These are phyloP conservation scores for Venturia oleaginea DNA, from an alignment of 2,329 filamentous ascomycete species.

Conservation along the genomic window DNA sequence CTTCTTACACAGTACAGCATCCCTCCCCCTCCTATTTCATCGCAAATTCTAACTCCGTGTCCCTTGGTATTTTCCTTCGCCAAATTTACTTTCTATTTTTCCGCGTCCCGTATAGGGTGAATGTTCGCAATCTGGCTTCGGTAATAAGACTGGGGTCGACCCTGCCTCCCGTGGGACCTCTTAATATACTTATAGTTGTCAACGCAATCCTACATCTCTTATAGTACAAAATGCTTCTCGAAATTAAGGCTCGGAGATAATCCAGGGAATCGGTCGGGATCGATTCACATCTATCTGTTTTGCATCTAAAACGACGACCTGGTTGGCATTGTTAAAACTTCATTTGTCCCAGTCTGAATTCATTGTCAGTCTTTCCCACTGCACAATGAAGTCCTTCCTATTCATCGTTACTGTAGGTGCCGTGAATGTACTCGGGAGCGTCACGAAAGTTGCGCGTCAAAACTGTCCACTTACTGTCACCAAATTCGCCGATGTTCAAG, in stretches of 20 bases:
- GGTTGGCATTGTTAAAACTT: background rate
- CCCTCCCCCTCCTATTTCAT: background rate
- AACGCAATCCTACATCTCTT: background rate
- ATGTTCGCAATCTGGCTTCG: background rate
- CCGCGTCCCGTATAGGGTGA: background rate
- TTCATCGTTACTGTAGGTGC: background rate
- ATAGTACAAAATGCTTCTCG: background rate
- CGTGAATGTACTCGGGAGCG: background rate
- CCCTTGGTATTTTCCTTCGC: background rate
- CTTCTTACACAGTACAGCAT: background rate
- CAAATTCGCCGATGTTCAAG: background rate
- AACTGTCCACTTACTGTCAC: slow-evolving; percentile 5
- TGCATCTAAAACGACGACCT: background rate
- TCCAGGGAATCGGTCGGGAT: background rate
- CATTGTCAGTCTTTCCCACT: background rate
- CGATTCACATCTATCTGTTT: background rate
- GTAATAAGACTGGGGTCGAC: background rate
- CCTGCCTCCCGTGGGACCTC: background rate
- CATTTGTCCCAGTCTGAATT: background rate
- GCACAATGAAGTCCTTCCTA: background rate
- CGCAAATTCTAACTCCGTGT: background rate
- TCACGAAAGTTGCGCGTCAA: background rate
- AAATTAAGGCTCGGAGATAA: background rate
- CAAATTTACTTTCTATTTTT: background rate
- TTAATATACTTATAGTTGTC: background rate